Base-by-base conservation (phyloP, 306 rosid species). In the Cucumis cinereus region DNA sequence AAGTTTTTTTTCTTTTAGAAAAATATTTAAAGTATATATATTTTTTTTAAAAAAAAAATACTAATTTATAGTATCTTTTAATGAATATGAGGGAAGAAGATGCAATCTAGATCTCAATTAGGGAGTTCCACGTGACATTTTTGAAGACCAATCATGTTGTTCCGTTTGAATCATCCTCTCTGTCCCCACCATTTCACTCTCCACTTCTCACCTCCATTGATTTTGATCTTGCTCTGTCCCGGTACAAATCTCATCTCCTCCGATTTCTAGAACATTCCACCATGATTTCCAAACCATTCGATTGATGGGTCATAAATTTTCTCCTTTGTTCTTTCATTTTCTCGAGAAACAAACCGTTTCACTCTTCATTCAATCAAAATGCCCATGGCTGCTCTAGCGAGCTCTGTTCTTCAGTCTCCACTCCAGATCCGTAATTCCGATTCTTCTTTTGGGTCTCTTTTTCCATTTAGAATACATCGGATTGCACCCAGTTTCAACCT, bases 341-440 rank as follows among this genome's bases (percentile, higher is more conserved):
- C 73, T n/a, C 62, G n/a, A 30, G 62, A 73, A 73, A 73, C 77
- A 52, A 33, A 17, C 47, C 33, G 45, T 61, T 33, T 4, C 70
- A 2, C 30, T 45, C 76, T 10, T 64, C 35, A 40, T 59, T 47
- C 13, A 16, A 77, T 24, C 41, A 19, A 14, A 30, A 14, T 41
- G 15, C 10, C 77, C 74, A 85, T 88, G 89, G 87, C 90, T 80
- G 75, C 89, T 38, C 47, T 85, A n/a, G 79, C 82, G 15, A 82
- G 74, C 73, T 80, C 85, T 30, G 84, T 79, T 52, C 84, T 81
- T 69, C 86, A 62, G 38, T 76, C 72, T 49, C 59, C 82, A 17
- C 28, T 73, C 10, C 36, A n/a, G 22, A 41, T 69, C 57, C 38
- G 57, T 45, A 13, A 13, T n/a, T 23, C 57, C 57, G 92, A 86